Percentiles rank a stretch among this genome's conserved stretches.
phyloP scores from a whole-genome alignment of 441 rosid species.

The Aquilaria agallochum region DNA sequence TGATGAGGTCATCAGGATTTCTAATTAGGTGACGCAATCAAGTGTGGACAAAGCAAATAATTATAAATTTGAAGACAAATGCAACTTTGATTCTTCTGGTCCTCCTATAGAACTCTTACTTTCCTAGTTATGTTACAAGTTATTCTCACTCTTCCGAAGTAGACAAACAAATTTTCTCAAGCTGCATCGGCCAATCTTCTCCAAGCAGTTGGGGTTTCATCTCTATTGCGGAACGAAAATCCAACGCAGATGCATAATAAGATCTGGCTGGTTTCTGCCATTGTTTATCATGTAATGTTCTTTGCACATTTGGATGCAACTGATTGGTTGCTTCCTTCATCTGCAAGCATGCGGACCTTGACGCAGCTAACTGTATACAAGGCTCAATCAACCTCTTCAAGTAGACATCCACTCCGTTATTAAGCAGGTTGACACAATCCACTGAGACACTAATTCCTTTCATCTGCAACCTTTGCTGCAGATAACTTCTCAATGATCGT shows the following conservation, averaged over 20 bases:
- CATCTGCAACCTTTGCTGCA: slow-evolving; percentile 54
- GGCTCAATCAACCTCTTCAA: slow-evolving; percentile 71
- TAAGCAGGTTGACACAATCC: slow-evolving; percentile 64
- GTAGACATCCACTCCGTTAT: slow-evolving; percentile 56
- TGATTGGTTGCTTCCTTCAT: slow-evolving; percentile 18
- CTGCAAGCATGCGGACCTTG: slow-evolving; percentile 28
- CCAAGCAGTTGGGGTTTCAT: slow-evolving; percentile 75
- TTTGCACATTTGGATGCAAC: slow-evolving; percentile 12
- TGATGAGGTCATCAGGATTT: slow-evolving; percentile 5
- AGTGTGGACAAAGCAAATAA: too few relatives aligned
- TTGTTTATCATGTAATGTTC: slow-evolving; percentile 18
- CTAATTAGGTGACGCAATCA: too few relatives aligned
- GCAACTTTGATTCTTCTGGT: too few relatives aligned
- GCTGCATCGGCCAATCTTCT: slow-evolving; percentile 62
- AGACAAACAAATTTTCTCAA: slow-evolving; percentile 52
- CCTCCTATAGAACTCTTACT: too few relatives aligned
- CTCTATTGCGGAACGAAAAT: slow-evolving; percentile 63
- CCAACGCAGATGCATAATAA: slow-evolving; percentile 39
- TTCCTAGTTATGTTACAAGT: not conserved
- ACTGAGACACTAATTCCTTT: slow-evolving; percentile 48
- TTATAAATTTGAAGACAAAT: too few relatives aligned
- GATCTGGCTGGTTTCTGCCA: slow-evolving; percentile 20
- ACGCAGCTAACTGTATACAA: slow-evolving; percentile 45
- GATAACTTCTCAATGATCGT: slow-evolving; percentile 42
- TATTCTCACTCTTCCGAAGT: slow-evolving; percentile 37